Conservation (phyloP, 2,329 filamentous ascomycete genomes). For the Stromatinia cepivora region DNA sequence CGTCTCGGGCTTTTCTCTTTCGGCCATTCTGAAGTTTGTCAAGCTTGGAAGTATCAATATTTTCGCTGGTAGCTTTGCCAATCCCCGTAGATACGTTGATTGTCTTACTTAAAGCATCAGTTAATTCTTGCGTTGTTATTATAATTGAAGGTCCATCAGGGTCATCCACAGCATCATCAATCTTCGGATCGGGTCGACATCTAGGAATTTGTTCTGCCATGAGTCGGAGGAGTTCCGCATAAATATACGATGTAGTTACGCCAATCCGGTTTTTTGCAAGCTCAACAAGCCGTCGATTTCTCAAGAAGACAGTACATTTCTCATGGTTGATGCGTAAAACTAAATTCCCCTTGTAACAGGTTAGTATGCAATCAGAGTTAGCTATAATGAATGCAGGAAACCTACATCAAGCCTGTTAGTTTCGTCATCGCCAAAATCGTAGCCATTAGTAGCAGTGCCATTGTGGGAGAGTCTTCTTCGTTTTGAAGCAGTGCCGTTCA, state of each 20-base stretch:
- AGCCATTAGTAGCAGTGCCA: conserved; percentile 43
- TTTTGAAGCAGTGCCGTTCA: conserved; percentile 45
- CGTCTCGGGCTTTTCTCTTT: conserved; percentile 34
- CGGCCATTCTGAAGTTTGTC: conserved; percentile 49
- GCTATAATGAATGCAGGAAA: conserved; percentile 29
- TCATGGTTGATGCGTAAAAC: conserved; percentile 81
- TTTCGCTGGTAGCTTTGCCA: conserved; percentile 53
- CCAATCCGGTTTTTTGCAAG: conserved; percentile 71
- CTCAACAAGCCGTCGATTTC: conserved; percentile 74
- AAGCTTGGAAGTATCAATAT: conserved; percentile 49
- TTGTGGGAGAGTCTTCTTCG: conserved; percentile 57
- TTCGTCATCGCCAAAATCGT: conserved; percentile 45
- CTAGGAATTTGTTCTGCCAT: conserved; percentile 68
- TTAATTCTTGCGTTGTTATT: conserved; percentile 58
- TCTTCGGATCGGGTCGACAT: conserved; percentile 61
- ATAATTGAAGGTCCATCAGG: conserved; percentile 41
- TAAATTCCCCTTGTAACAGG: conserved; percentile 59
- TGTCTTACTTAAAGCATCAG: conserved; percentile 52
- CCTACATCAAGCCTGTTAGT: conserved; percentile 54
- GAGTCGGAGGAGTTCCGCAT: conserved; percentile 68
- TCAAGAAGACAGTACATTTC: conserved; percentile 78
- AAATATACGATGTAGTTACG: conserved; percentile 73
- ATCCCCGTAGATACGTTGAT: conserved; percentile 58
- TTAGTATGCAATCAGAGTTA: conserved; percentile 34
- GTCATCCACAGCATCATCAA: conserved; percentile 46